Evolutionary conservation across 2,329 filamentous ascomycete species (phyloP).

Genomic region (Pyrenophora seminiperda): DNA sequence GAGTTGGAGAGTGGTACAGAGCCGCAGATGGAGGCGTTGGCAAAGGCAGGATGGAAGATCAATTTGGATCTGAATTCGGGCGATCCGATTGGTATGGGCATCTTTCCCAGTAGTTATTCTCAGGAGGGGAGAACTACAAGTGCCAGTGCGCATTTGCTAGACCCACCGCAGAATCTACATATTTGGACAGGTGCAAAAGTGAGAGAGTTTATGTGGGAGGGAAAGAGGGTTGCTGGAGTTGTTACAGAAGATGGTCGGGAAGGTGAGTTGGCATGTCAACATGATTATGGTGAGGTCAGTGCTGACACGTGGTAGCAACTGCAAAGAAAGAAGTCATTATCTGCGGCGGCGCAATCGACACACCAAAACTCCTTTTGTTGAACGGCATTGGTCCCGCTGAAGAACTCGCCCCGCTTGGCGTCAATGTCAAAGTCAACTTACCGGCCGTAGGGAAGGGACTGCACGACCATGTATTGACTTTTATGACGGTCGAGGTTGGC

Average conservation of each 20-base stretch:
- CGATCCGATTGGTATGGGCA: conserved; percentile 36
- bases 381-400: conserved; percentile 55
- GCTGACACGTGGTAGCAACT: conserved; percentile 18
- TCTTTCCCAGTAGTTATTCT: conserved; percentile 47
- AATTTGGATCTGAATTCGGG: conserved; percentile 59
- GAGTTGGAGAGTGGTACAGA: conserved; percentile 63
- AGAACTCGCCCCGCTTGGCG: conserved; percentile 50
- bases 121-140: conserved; percentile 42
- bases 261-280: conserved; percentile 29
- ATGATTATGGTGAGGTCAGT: background rate
- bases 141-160: conserved; percentile 45
- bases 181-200: conserved; percentile 58
- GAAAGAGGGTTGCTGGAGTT: conserved; percentile 37
- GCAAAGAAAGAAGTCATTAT: conserved; percentile 45
- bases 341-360: conserved; percentile 42
- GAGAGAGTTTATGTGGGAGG: conserved; percentile 33
- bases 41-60: conserved; percentile 60
- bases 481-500: conserved; percentile 54
- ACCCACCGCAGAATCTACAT: conserved; percentile 58
- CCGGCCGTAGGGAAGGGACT: conserved; percentile 54
- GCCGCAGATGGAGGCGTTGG: conserved; percentile 60
- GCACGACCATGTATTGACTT: conserved; percentile 53
- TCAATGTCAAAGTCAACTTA: conserved; percentile 49
- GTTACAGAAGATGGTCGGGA: conserved; percentile 33
- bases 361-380: conserved; percentile 52